Conservation (phyloP, 805 yeast species). For the Cyberlindnera xylosilytica region DNA sequence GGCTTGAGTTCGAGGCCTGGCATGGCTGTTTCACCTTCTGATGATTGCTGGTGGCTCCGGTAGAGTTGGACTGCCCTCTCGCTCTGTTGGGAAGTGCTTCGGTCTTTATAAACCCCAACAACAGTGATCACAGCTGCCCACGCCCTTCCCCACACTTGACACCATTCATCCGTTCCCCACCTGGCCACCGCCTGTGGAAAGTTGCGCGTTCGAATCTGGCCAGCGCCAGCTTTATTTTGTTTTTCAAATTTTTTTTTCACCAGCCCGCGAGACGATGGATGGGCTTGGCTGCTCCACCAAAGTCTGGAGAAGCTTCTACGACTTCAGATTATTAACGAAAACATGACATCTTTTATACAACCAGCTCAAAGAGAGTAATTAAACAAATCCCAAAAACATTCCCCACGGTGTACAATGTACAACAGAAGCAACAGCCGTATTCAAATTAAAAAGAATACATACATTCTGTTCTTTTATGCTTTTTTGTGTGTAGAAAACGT, state of each 20-base stretch:
- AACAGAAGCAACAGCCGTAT: slow-evolving; percentile 3
- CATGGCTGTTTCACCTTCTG: too few species aligned
- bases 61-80: too few species aligned
- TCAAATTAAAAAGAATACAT: slow-evolving; percentile 20
- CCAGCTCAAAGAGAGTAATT: slow-evolving; percentile 7
- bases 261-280: background rate
- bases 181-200: slow-evolving; percentile 4
- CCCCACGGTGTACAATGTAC: background rate
- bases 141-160: slow-evolving; percentile 5
- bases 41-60: too few species aligned
- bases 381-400: background rate
- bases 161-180: slow-evolving; percentile 1
- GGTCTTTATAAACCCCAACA: background rate
- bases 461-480: slow-evolving; percentile 10
- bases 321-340: slow-evolving; percentile 5
- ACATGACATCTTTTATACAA: slow-evolving; percentile 18
- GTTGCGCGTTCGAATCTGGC: slow-evolving; percentile 5
- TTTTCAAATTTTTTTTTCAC: slow-evolving; percentile 2
- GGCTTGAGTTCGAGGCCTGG: slow-evolving; percentile 1
- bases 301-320: too few species aligned
- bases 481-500: slow-evolving; percentile 17
- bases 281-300: background rate
- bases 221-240: background rate
- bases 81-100: background rate
- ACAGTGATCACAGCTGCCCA: background rate